These are phyloP conservation scores for Capsicum chinense DNA, from an alignment of 257 asterid genomes.

Conservation along the genomic window DNA sequence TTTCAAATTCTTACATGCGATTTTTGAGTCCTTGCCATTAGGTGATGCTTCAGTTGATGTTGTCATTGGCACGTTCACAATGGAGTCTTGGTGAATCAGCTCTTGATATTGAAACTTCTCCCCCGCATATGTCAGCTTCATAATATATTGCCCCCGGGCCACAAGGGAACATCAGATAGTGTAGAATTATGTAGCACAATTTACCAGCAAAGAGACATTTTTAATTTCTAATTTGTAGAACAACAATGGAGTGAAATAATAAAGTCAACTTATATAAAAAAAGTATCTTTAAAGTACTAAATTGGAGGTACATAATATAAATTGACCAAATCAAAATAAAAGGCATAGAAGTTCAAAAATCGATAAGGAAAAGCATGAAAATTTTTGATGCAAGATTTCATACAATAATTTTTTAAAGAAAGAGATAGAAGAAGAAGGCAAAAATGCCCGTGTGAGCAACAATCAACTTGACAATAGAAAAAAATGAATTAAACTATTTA, in stretches of 20 bases:
- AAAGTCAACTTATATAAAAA: no score
- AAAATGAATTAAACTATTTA: no score
- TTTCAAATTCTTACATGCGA: constrained; percentile 74
- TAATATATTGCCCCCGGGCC: background rate
- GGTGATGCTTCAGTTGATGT: constrained; percentile 85
- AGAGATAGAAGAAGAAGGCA: no score
- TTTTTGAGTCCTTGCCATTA: constrained; percentile 82
- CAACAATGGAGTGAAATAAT: background rate
- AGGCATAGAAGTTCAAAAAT: no score
- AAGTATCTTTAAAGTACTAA: no score
- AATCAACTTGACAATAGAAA: no score
- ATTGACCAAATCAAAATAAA: no score
- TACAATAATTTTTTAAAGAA: no score
- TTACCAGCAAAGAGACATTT: background rate
- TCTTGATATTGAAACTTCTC: background rate
- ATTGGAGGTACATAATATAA: no score
- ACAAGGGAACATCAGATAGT: background rate
- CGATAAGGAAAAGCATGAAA: no score
- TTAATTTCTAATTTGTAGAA: background rate
- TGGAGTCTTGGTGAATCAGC: background rate
- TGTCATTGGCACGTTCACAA: constrained; percentile 62
- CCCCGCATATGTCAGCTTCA: background rate
- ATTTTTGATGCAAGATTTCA: no score
- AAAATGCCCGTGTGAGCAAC: no score
- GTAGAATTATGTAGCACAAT: background rate